phyloP scores from a whole-genome alignment of 192 early-diverging fungal species.

The Backusella sp. region DNA sequence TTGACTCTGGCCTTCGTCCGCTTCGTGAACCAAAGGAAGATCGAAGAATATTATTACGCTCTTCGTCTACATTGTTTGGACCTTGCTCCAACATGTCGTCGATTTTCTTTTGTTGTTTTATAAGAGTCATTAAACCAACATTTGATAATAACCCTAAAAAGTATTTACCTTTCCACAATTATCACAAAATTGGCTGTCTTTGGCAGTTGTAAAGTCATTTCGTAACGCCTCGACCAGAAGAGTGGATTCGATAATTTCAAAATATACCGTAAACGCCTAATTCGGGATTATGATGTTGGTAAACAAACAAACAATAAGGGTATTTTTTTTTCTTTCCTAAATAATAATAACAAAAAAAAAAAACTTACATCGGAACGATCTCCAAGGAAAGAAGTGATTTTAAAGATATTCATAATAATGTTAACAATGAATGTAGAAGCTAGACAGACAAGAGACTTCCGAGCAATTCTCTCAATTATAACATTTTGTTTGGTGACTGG shows the following conservation, averaged over 20 bases:
- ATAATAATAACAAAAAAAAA: neutral
- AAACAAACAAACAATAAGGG: neutral
- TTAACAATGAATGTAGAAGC: conserved; percentile 30
- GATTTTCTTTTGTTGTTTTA: neutral
- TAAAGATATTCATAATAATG: conserved; percentile 35
- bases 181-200: conserved; percentile 18
- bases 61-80: neutral
- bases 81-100: neutral
- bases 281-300: neutral
- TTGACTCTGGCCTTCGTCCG: neutral
- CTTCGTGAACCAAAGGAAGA: neutral
- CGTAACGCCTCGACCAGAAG: conserved; percentile 34
- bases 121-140: neutral
- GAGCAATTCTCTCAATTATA: conserved; percentile 32
- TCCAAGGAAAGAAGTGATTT: conserved; percentile 32
- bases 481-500: conserved; percentile 21
- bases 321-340: neutral
- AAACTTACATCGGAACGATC: conserved; percentile 33
- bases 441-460: conserved; percentile 34
- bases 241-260: conserved; percentile 35
- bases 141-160: neutral
- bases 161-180: conserved; percentile 19
- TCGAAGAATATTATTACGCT: neutral
- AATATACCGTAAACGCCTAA: conserved; percentile 33
- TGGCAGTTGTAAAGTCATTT: neutral